A percentile compares a stretch with the other conserved stretches of the same genome.
Evolutionary conservation across 2,329 filamentous ascomycete genomes (phyloP).

Genomic region (Lasiodiplodia hormozganensis): DNA sequence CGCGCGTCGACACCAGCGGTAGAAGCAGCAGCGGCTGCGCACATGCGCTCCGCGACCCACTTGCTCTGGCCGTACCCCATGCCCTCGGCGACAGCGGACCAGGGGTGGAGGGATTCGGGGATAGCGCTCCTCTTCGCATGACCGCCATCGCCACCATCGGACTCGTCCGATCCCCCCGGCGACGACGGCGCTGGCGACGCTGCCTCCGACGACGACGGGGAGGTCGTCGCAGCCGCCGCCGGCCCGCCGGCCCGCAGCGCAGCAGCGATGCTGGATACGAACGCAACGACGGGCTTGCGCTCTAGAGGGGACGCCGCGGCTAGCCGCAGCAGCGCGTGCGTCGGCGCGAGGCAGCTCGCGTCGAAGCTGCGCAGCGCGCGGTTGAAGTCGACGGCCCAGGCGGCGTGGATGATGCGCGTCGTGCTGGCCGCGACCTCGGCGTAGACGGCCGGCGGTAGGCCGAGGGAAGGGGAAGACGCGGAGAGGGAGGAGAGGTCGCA

Average conservation of each 20-base stretch:
- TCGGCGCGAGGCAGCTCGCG: conserved; percentile 46
- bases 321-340: conserved; percentile 50
- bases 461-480: conserved; percentile 41
- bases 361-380: conserved; percentile 56
- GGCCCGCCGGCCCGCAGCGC: background rate
- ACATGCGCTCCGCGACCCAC: conserved; percentile 66
- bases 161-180: background rate
- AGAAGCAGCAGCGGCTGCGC: conserved; percentile 43
- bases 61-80: conserved; percentile 35
- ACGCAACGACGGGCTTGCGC: background rate
- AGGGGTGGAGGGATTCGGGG: background rate
- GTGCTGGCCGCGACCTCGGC: conserved; percentile 35
- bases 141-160: too few species aligned
- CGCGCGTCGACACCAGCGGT: conserved; percentile 33
- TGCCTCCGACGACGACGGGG: background rate
- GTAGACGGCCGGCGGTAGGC: conserved; percentile 41
- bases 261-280: conserved; percentile 28
- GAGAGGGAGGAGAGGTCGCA: conserved; percentile 35
- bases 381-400: conserved; percentile 65
- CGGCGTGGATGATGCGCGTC: conserved; percentile 57
- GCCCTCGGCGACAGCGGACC: conserved; percentile 28
- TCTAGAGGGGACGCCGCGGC: conserved; percentile 33
- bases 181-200: background rate
- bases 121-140: background rate
- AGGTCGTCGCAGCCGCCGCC: background rate